phyloP scores from a whole-genome alignment of 495 filamentous ascomycete genomes.

The Trichoderma gamsii region DNA sequence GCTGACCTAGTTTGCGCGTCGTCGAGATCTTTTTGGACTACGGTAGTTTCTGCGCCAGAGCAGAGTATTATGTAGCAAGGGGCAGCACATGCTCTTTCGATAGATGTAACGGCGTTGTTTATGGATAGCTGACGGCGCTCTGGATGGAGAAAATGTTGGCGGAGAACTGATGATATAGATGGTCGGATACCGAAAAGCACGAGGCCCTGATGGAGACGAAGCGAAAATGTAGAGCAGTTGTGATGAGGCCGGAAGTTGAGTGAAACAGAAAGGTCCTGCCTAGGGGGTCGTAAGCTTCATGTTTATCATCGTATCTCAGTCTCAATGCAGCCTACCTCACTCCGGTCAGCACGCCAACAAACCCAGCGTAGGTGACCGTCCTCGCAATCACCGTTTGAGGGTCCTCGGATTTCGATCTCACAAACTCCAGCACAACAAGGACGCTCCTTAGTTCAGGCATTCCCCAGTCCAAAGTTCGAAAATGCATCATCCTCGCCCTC shows the following conservation, averaged over 20 bases:
- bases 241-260: background rate
- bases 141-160: background rate
- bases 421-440: background rate
- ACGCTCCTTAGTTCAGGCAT: background rate
- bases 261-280: background rate
- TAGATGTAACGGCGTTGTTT: background rate
- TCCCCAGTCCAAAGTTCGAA: background rate
- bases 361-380: background rate
- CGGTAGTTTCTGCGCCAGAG: background rate
- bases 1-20: background rate
- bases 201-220: background rate
- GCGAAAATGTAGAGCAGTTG: background rate
- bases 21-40: background rate
- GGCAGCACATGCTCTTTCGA: background rate
- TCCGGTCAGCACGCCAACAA: background rate
- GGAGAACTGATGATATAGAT: background rate
- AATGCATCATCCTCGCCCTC: background rate
- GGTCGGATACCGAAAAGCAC: background rate
- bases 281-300: background rate
- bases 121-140: background rate
- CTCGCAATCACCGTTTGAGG: background rate
- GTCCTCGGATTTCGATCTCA: background rate
- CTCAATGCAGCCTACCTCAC: background rate
- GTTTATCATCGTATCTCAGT: background rate
- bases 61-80: background rate